Base-by-base conservation (phyloP, 225 moss, liverwort and hornwort genomes). In the Straminergon stramineum region DNA sequence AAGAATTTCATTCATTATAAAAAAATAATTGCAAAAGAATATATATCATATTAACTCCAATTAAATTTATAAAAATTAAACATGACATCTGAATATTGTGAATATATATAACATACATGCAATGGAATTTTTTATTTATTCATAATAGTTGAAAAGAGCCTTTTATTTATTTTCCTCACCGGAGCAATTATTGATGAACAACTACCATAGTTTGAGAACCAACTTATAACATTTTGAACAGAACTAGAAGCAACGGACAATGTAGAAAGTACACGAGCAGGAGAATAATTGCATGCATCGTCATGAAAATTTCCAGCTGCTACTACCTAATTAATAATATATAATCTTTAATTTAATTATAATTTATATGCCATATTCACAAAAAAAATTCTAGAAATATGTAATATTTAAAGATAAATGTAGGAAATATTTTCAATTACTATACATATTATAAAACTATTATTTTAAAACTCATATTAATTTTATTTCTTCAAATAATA, bases 131-230 rank as follows among this genome's bases (percentile, higher is more conserved):
- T 43, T 23, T 3, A 63, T 63, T 30, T 14, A 63, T 3, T 18
- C 15, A 10, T 28, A 39, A 15, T 55, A 39, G 4, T 55, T 19
- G 8, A 28, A 39, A 84, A 53, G 4, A 28, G 3, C 0, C 4
- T 37, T 35, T 73, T 10, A 6, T n/a, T 37, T 0, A 0, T 8
- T 28, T 37, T 30, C 2, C n/a, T 90, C 92, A 98, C 98, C 17
- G 98, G 98, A 64, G 96, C 98, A 94, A 98, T 94, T 43, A 98
- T 88, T 35, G 93, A 92, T 14, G 95, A 95, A 61, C 98, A 98
- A 63, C 23, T 79, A 28, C 98, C 98, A 62, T 92, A 98, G 85
- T 98, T 97, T 52, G 98, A 98, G 69, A 97, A 98, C 96, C 96
- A 98, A 67, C 98, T 98, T 93, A 96, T 89, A 56, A 81, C 20